Conservation (phyloP, 1,284 basidiomycete genomes). For the Cutaneotrichosporon sp. region DNA sequence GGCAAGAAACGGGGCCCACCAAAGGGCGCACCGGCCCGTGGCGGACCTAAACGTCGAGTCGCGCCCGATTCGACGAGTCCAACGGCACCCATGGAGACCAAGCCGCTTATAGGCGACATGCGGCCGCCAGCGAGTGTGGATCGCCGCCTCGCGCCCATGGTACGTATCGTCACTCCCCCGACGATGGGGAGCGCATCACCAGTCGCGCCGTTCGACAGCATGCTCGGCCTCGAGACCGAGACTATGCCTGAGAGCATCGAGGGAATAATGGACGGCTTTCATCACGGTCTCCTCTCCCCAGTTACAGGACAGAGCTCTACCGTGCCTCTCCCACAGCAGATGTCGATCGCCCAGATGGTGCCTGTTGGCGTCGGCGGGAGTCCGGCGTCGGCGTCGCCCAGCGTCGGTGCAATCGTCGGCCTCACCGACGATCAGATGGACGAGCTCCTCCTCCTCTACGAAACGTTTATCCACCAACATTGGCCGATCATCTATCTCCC, state of each 20-base stretch:
- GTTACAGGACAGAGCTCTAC: not conserved
- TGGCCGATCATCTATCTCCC: constrained; percentile 26
- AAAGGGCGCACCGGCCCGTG: constrained; percentile 23
- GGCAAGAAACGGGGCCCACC: constrained; percentile 24
- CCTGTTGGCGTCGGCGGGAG: not conserved
- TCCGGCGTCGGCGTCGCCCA: not conserved
- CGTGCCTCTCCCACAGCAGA: not conserved
- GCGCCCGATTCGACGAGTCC: not conserved
- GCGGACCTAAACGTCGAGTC: constrained; percentile 10
- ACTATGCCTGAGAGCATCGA: not conserved
- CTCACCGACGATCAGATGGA: constrained; percentile 15
- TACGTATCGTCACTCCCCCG: constrained; percentile 6
- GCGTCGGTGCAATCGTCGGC: constrained; percentile 7
- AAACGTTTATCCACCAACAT: constrained; percentile 26
- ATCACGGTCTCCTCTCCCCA: not conserved
- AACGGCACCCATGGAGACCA: not conserved
- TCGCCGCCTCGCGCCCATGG: not conserved
- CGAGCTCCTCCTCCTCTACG: constrained; percentile 20
- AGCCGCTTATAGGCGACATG: not conserved
- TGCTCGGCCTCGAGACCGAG: not conserved
- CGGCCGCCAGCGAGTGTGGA: not conserved
- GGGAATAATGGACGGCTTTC: not conserved
- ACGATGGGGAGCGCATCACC: not conserved
- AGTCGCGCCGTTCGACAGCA: not conserved
- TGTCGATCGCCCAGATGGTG: not conserved